Evolutionary conservation across 306 rosid genomes (phyloP).

Genomic region (Carpinus viminea): DNA sequence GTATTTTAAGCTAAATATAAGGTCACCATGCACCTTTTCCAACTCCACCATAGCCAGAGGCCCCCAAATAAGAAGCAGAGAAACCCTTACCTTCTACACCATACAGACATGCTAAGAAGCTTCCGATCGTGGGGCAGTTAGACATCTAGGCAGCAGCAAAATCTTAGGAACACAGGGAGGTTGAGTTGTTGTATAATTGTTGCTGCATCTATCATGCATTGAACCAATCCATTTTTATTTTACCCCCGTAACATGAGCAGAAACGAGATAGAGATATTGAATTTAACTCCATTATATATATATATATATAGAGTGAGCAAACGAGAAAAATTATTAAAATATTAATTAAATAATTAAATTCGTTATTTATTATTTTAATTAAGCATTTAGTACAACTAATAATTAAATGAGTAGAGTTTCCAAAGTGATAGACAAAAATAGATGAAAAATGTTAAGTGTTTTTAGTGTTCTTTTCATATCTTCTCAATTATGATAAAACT

Average conservation of each 20-base stretch:
- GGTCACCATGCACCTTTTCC: constrained; percentile 16
- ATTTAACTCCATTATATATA: no score
- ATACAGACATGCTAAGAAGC: background rate
- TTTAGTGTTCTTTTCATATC: no score
- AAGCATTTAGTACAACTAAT: no score
- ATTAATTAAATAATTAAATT: no score
- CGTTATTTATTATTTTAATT: no score
- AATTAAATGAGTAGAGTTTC: no score
- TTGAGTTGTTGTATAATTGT: constrained; percentile 20
- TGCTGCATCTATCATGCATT: background rate
- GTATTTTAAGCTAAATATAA: constrained; percentile 3
- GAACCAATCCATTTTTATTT: constrained; percentile 20
- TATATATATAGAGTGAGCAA: no score
- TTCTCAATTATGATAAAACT: no score
- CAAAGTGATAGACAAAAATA: no score
- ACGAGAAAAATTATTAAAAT: no score
- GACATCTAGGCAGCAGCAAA: background rate
- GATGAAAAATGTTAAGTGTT: no score
- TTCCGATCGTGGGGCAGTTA: constrained; percentile 18
- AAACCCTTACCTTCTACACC: background rate
- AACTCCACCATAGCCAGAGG: constrained; percentile 18
- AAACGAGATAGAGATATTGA: no score
- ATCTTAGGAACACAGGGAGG: background rate
- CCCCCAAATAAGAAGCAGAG: background rate
- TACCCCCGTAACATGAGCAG: background rate